Percentiles rank a stretch among this genome's conserved stretches.
Evolutionary conservation across 2,329 filamentous ascomycete species (phyloP).

Genomic region (Incumbomyces lentus): DNA sequence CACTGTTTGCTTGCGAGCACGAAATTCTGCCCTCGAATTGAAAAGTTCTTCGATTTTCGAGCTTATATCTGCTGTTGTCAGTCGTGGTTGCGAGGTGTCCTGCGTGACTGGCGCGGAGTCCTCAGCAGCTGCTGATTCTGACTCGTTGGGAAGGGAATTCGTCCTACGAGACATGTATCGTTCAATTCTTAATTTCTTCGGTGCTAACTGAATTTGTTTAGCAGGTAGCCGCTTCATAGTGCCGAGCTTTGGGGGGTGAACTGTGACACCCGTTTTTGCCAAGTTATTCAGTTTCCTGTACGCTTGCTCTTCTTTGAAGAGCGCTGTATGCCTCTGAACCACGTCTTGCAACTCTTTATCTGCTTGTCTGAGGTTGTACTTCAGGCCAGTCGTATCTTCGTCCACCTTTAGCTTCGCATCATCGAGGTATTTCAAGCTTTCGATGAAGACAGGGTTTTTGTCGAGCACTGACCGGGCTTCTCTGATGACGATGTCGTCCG

Average conservation of each 20-base stretch:
- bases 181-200: too few relatives aligned
- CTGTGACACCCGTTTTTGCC: neutral
- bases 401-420: neutral
- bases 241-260: neutral
- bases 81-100: neutral
- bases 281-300: neutral
- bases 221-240: too few relatives aligned
- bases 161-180: too few relatives aligned
- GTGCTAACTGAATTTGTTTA: too few relatives aligned
- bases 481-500: conserved; percentile 47
- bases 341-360: neutral
- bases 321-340: neutral
- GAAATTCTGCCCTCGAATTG: conserved; percentile 29
- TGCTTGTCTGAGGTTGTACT: neutral
- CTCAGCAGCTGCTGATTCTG: too few relatives aligned
- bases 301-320: neutral
- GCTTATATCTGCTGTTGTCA: conserved; percentile 6
- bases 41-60: conserved; percentile 32
- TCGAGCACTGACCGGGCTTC: conserved; percentile 35
- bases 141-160: too few relatives aligned
- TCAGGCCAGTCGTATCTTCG: neutral
- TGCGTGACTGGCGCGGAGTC: neutral
- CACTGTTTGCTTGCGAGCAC: conserved; percentile 31
- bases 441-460: conserved; percentile 47
- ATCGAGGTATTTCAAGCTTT: conserved; percentile 24